Percentiles rank a stretch among this genome's conserved stretches.
These are phyloP conservation scores for Pseudohalonectria lignicola DNA, from an alignment of 2,329 filamentous ascomycete species.

Conservation along the genomic window DNA sequence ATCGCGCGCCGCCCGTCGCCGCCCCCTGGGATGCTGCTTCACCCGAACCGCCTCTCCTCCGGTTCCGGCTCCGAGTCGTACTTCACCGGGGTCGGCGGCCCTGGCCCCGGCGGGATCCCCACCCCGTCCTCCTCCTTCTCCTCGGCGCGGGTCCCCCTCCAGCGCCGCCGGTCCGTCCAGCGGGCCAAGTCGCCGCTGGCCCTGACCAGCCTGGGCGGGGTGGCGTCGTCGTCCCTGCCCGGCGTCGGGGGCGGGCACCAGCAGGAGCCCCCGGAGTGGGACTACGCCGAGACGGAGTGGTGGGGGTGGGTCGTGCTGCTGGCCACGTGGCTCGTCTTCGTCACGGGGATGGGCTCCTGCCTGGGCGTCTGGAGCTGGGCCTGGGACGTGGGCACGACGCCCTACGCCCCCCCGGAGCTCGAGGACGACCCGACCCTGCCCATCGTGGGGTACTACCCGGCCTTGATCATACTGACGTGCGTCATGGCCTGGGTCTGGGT, in stretches of 20 bases:
- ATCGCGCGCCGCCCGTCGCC: conserved; percentile 29
- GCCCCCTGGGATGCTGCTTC: conserved; percentile 1
- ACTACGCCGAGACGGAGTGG: conserved; percentile 91
- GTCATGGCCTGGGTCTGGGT: conserved; percentile 99
- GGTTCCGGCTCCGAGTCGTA: conserved; percentile 52
- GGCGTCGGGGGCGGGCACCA: conserved; percentile 9
- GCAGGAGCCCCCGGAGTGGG: conserved; percentile 46
- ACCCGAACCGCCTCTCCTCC: conserved; percentile 25
- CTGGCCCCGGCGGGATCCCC: conserved; percentile 5
- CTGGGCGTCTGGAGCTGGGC: conserved; percentile 97
- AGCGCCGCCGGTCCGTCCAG: conserved; percentile 32
- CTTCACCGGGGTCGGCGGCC: too few species aligned
- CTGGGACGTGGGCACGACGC: conserved; percentile 95
- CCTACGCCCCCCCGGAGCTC: conserved; percentile 87
- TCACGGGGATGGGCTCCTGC: conserved; percentile 92
- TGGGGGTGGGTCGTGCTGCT: conserved; percentile 94
- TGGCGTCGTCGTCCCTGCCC: conserved; percentile 34
- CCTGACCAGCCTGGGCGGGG: conserved; percentile 28
- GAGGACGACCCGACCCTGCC: conserved; percentile 92
- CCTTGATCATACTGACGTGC: conserved; percentile 80
- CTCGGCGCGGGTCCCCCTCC: conserved; percentile 24
- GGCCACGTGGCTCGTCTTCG: conserved; percentile 92
- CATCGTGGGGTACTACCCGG: conserved; percentile 94
- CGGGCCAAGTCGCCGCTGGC: conserved; percentile 51
- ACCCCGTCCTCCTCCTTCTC: conserved; percentile 14